Percentiles rank a stretch among this genome's conserved stretches.
Conservation (phyloP, 495 filamentous ascomycete genomes). For the Coniosporium apollinis region DNA sequence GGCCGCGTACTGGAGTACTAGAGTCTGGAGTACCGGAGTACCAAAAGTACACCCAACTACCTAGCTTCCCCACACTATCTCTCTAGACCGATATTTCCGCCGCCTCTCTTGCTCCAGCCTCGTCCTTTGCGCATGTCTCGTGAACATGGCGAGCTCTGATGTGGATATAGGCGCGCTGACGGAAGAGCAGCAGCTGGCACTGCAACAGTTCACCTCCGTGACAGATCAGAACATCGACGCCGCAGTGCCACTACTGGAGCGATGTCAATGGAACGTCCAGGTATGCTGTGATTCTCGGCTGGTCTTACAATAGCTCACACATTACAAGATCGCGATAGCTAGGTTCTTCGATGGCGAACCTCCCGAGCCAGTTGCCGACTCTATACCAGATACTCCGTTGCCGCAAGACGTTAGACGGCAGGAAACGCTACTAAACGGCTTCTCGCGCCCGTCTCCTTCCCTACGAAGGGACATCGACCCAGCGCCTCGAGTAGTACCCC, state of each 20-base stretch:
- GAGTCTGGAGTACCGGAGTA: too few relatives aligned
- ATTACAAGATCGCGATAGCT: conserved; percentile 67
- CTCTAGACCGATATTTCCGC: background rate
- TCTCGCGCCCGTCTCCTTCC: conserved; percentile 16
- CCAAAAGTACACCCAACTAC: background rate
- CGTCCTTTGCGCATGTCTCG: background rate
- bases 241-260: conserved; percentile 62
- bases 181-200: conserved; percentile 54
- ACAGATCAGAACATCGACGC: conserved; percentile 65
- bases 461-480: conserved; percentile 27
- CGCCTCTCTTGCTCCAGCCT: background rate
- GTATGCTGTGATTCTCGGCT: conserved; percentile 27
- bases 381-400: conserved; percentile 38
- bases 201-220: conserved; percentile 77
- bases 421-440: conserved; percentile 54
- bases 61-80: background rate
- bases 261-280: conserved; percentile 94
- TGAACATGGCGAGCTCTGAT: conserved; percentile 18
- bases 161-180: conserved; percentile 55
- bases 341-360: conserved; percentile 96
- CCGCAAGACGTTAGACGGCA: conserved; percentile 39
- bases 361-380: conserved; percentile 52
- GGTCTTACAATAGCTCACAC: conserved; percentile 8
- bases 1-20: too few relatives aligned
- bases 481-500: conserved; percentile 70